Conservation (phyloP, 164 flowering plant species). For the Macadamia tetraphylla region DNA sequence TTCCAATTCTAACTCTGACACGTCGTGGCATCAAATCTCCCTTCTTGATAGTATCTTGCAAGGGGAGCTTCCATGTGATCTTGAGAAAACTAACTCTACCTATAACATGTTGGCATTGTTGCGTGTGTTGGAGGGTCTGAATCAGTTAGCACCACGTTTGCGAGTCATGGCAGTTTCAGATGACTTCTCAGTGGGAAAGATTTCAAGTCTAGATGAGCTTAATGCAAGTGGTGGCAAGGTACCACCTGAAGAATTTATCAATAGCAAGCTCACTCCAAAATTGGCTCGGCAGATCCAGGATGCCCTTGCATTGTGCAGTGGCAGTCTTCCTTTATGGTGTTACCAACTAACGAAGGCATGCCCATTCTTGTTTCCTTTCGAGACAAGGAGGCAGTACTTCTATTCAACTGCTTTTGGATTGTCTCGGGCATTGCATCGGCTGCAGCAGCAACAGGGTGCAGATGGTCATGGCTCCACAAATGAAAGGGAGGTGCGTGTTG, state of each 20-base stretch:
- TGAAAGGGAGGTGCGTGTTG: conserved; percentile 88
- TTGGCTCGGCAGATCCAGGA: conserved; percentile 94
- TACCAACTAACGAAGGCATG: conserved; percentile 94
- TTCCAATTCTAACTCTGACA: conserved; percentile 42
- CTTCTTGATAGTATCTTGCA: conserved; percentile 91
- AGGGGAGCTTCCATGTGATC: conserved; percentile 90
- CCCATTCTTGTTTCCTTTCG: conserved; percentile 95
- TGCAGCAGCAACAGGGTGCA: conserved; percentile 94
- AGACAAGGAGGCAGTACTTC: conserved; percentile 88
- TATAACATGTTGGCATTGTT: conserved; percentile 72
- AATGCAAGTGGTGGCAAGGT: conserved; percentile 49
- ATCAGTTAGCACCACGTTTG: conserved; percentile 81
- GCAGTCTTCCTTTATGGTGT: conserved; percentile 98
- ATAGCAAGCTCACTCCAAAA: conserved; percentile 93
- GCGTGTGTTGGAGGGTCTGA: conserved; percentile 87
- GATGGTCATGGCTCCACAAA: conserved; percentile 66
- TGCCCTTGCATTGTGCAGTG: conserved; percentile 95
- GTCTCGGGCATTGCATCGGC: conserved; percentile 85
- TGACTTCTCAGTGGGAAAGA: conserved; percentile 62
- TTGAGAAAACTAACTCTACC: conserved; percentile 83
- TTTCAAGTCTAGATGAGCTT: conserved; percentile 47
- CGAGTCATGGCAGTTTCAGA: conserved; percentile 60
- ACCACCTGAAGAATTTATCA: conserved; percentile 66
- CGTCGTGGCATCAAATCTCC: conserved; percentile 43
- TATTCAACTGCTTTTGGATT: conserved; percentile 97